Evolutionary conservation across 2,329 filamentous ascomycete species (phyloP).

Genomic region (Penicillium verrucosum): DNA sequence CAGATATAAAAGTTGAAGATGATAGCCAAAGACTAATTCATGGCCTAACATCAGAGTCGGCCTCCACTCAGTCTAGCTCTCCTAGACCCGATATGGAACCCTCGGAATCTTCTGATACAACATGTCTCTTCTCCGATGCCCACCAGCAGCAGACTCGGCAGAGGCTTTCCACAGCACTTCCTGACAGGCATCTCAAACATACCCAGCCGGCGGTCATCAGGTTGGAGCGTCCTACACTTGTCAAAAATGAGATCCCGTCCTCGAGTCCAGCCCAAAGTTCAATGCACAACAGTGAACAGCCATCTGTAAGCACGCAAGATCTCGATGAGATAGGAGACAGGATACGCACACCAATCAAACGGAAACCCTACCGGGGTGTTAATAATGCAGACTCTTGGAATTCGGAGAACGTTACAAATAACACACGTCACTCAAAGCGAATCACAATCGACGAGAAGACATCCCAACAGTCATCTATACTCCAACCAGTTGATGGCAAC

Average conservation of each 20-base stretch:
- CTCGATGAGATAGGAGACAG: constrained; percentile 50
- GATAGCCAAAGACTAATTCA: not conserved
- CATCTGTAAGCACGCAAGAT: constrained; percentile 58
- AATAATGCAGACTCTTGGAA: not conserved
- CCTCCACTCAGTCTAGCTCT: constrained; percentile 17
- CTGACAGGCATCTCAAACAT: not conserved
- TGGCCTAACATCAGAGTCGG: constrained; percentile 8
- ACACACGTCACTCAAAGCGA: not conserved
- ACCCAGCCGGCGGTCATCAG: constrained; percentile 2
- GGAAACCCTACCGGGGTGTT: constrained; percentile 10
- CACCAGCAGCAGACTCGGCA: constrained; percentile 25
- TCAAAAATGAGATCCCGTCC: constrained; percentile 39
- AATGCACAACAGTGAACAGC: constrained; percentile 9
- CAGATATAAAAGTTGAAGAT: not conserved
- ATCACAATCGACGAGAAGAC: not conserved
- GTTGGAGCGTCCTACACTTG: constrained; percentile 18
- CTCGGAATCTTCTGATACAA: constrained; percentile 7
- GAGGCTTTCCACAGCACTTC: not conserved
- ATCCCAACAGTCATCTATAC: constrained; percentile 12
- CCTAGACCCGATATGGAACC: constrained; percentile 1
- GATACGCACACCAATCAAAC: constrained; percentile 43
- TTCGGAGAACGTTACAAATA: not conserved
- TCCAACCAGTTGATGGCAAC: constrained; percentile 34
- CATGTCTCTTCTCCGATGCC: constrained; percentile 1
- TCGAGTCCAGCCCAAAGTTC: constrained; percentile 30